Percentiles rank a stretch among this genome's conserved stretches.
Evolutionary conservation across 2,329 filamentous ascomycete species (phyloP).

Genomic region (Cladosporium sphaerospermum): DNA sequence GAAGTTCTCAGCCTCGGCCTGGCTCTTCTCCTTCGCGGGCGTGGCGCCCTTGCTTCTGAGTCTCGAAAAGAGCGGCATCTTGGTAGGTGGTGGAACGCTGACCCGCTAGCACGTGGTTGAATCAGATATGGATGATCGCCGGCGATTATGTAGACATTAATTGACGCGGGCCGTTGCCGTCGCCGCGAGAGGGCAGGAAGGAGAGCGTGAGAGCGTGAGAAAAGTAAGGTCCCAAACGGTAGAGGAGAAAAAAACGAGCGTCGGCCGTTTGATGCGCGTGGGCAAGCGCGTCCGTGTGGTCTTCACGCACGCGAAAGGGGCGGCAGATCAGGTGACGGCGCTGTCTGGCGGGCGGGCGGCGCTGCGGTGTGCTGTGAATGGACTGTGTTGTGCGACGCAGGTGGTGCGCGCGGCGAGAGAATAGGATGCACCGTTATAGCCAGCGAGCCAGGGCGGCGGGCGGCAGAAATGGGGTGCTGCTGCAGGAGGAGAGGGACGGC

Average conservation of each 20-base stretch:
- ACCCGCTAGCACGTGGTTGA: conserved; percentile 1
- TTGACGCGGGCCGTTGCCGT: background rate
- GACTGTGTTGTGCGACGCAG: background rate
- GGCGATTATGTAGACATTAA: conserved; percentile 5
- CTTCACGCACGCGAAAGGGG: conserved; percentile 10
- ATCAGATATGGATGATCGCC: background rate
- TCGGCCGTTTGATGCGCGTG: conserved; percentile 8
- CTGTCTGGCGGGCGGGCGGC: background rate
- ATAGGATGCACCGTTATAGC: conserved; percentile 5
- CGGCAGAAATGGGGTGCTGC: background rate
- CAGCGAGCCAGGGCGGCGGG: background rate
- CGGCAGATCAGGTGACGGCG: conserved; percentile 7
- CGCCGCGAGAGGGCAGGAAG: background rate
- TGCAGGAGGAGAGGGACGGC: background rate
- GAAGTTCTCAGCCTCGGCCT: conserved; percentile 12
- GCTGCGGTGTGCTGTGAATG: background rate
- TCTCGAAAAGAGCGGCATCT: conserved; percentile 54
- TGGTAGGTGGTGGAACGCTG: background rate
- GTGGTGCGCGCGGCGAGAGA: background rate
- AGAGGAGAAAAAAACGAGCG: conserved; percentile 1
- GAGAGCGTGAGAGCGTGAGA: background rate
- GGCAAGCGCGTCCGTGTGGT: conserved; percentile 1
- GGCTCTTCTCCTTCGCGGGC: conserved; percentile 55
- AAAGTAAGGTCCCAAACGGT: conserved; percentile 3
- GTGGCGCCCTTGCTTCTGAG: conserved; percentile 68